Conservation (phyloP, 2,329 filamentous ascomycete genomes). For the Metarhizium robertsii region DNA sequence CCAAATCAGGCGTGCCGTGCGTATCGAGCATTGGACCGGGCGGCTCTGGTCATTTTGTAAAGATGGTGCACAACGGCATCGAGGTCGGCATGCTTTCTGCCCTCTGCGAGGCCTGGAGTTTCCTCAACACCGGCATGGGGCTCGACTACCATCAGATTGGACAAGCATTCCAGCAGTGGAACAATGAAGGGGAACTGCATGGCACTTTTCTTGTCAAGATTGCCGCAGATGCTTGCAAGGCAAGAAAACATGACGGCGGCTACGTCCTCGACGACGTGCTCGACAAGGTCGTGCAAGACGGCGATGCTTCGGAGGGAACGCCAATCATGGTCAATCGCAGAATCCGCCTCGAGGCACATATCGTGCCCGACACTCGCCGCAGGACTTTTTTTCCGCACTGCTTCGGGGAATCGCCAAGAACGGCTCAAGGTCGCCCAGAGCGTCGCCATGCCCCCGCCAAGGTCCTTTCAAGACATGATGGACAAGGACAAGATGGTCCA, state of each 20-base stretch:
- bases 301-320: slow-evolving; percentile 26
- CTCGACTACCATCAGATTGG: slow-evolving; percentile 53
- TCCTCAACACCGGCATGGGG: slow-evolving; percentile 49
- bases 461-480: no score
- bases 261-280: slow-evolving; percentile 49
- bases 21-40: slow-evolving; percentile 36
- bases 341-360: no score
- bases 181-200: slow-evolving; percentile 42
- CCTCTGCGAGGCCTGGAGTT: slow-evolving; percentile 55
- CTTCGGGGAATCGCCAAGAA: no score
- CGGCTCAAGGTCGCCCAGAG: no score
- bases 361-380: no score
- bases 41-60: slow-evolving; percentile 61
- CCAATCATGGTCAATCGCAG: neutral
- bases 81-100: slow-evolving; percentile 62
- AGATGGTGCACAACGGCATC: slow-evolving; percentile 70
- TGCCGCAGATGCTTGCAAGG: neutral
- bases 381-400: no score
- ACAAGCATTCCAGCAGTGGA: slow-evolving; percentile 51
- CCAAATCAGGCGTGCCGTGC: no score
- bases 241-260: slow-evolving; percentile 2
- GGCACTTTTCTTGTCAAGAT: slow-evolving; percentile 7
- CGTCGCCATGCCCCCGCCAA: no score
- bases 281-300: slow-evolving; percentile 64
- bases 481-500: no score